Conservation (phyloP, 805 yeast species). For the Ascoidea tarda region DNA sequence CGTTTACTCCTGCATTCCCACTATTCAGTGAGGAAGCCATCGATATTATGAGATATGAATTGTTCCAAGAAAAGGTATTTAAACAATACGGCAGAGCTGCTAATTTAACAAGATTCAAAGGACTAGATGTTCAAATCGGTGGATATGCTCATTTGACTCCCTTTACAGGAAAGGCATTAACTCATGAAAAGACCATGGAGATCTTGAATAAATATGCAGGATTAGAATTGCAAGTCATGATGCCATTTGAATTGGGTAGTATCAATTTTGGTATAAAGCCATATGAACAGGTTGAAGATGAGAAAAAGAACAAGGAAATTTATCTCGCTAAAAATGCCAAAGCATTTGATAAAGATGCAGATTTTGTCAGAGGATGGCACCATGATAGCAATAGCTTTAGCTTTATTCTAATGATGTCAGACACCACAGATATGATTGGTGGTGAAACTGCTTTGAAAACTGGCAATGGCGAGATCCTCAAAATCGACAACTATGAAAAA, state of each 20-base stretch:
- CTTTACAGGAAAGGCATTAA: constrained; percentile 25
- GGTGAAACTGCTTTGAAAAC: constrained; percentile 29
- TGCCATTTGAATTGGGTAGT: constrained; percentile 27
- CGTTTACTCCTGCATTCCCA: constrained; percentile 40
- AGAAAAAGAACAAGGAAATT: constrained; percentile 11
- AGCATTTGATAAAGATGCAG: constrained; percentile 7
- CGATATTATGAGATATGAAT: constrained; percentile 35
- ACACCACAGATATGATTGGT: constrained; percentile 27
- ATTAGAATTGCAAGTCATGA: constrained; percentile 22
- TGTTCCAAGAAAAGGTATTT: constrained; percentile 28
- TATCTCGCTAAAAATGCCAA: not conserved
- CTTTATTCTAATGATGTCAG: constrained; percentile 28
- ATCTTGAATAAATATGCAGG: constrained; percentile 25
- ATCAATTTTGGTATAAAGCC: constrained; percentile 18
- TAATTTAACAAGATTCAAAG: constrained; percentile 24
- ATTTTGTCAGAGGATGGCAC: constrained; percentile 26
- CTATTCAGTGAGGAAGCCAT: constrained; percentile 40
- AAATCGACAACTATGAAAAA: constrained; percentile 13
- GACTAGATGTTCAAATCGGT: constrained; percentile 19
- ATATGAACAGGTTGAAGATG: constrained; percentile 15
- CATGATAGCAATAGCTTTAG: constrained; percentile 27
- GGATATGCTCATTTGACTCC: constrained; percentile 22
- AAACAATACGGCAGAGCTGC: constrained; percentile 26
- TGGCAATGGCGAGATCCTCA: constrained; percentile 18
- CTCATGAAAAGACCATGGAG: constrained; percentile 26